Base-by-base conservation (phyloP, 208 protist genomes). In the Crithidia brevicula region DNA sequence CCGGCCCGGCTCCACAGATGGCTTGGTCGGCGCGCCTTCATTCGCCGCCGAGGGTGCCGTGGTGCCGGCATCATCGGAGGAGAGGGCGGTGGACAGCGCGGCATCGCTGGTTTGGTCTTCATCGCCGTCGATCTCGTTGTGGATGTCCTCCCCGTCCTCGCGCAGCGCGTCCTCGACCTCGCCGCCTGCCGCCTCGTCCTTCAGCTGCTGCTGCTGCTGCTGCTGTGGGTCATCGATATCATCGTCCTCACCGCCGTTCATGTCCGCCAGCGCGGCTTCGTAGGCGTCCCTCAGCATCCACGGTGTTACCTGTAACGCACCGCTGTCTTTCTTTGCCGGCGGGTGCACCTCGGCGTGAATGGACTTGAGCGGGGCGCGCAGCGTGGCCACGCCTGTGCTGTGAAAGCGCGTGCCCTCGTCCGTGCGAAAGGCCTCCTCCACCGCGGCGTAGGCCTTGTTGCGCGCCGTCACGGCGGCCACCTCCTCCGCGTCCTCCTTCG, bases 201-300 rank as follows among this genome's bases (percentile, higher is more conserved):
- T 22, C 36, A n/a, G n/a, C n/a, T 36, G 54, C 38, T 53, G 47
- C 53, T 66, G 33, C 43, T 47, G 23, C 33, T 72, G 42, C 28
- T 68, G 59, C 18, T 63, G 69, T 1, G 30, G 62, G 18, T 54
- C 63, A 28, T 89, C 89, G 27, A 91, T 83, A 15, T 46, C 65
- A 6, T 82, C 72, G 11, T 83, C 78, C 18, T 78, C 79, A 6
- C 85, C 79, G 15, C 84, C 82, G n/a, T 89, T 74, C 31, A 79
- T 81, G n/a, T 85, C 70, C 22, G 71, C 74, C 15, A 68, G 51
- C 53, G 82, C 56, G 13, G 76, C 72, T 4, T 67, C 69, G 49
- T 92, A 96, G 53, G 83, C 77, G 64, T 97, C 91, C 51, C 89
- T 77, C 50, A 97, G 89, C 88, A 96, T 96, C 92, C 91, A 97